These are phyloP conservation scores for Anastatica hierochuntica DNA, from an alignment of 345 rosid species.

Conservation along the genomic window DNA sequence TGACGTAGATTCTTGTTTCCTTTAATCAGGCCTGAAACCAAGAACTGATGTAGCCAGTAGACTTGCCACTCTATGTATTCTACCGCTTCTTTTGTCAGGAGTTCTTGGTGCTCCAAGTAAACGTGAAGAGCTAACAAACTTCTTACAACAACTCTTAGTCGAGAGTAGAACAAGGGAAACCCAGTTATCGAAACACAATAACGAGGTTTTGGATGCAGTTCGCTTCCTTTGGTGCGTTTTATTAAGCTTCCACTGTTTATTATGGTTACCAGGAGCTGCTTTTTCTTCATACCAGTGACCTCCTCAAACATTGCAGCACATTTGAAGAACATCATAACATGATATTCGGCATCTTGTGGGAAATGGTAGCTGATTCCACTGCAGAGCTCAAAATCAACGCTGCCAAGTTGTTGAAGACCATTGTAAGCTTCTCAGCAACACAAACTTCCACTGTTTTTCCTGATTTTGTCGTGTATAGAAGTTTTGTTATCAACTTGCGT, in stretches of 20 bases:
- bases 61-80: constrained; percentile 64
- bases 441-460: constrained; percentile 5
- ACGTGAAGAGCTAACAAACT: constrained; percentile 52
- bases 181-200: constrained; percentile 36
- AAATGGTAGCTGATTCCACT: constrained; percentile 87
- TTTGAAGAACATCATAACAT: constrained; percentile 71
- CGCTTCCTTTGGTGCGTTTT: constrained; percentile 83
- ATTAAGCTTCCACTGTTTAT: neutral
- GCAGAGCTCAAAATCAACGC: constrained; percentile 74
- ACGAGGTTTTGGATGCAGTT: constrained; percentile 65
- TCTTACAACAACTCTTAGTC: constrained; percentile 69
- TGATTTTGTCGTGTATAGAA: neutral
- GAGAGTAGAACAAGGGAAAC: constrained; percentile 46
- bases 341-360: constrained; percentile 84
- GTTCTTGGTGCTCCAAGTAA: constrained; percentile 83
- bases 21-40: constrained; percentile 69
- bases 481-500: constrained; percentile 8
- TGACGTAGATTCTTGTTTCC: constrained; percentile 18
- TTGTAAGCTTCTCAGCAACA: constrained; percentile 41
- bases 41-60: constrained; percentile 65
- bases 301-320: constrained; percentile 47
- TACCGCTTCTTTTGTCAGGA: constrained; percentile 89
- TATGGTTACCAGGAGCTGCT: constrained; percentile 10
- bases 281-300: constrained; percentile 14
- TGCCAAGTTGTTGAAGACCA: constrained; percentile 64